Conservation (phyloP, 345 rosid species). For the Bruguiera parviflora region DNA sequence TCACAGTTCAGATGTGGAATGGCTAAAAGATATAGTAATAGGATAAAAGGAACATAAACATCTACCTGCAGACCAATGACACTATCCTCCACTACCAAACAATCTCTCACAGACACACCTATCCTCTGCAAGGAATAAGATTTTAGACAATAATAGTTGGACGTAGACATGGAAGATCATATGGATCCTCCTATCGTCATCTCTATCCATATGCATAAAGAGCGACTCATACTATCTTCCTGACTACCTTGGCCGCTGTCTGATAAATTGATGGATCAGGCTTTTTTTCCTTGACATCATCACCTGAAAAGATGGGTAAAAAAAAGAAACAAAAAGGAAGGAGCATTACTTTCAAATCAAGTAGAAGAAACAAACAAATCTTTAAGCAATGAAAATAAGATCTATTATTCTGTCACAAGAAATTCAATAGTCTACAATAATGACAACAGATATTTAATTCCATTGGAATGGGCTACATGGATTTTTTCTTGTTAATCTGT, state of each 20-base stretch:
- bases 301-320: slow-evolving; percentile 42
- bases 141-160: neutral
- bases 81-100: slow-evolving; percentile 94
- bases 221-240: neutral
- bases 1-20: neutral
- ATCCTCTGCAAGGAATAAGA: slow-evolving; percentile 51
- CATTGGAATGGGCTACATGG: no score
- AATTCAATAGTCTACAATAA: no score
- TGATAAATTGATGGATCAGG: slow-evolving; percentile 85
- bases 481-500: no score
- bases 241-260: slow-evolving; percentile 67
- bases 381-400: no score
- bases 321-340: neutral
- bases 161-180: neutral
- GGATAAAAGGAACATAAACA: neutral
- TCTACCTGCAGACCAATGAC: slow-evolving; percentile 82
- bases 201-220: neutral
- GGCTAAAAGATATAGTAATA: neutral
- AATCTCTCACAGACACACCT: slow-evolving; percentile 63
- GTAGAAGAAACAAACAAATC: no score
- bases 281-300: slow-evolving; percentile 96
- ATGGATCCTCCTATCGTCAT: neutral
- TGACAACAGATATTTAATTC: no score
- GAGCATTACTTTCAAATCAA: neutral
- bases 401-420: no score